Base-by-base conservation (phyloP, 768 basidiomycete genomes). In the Leccinum disarticulatum region DNA sequence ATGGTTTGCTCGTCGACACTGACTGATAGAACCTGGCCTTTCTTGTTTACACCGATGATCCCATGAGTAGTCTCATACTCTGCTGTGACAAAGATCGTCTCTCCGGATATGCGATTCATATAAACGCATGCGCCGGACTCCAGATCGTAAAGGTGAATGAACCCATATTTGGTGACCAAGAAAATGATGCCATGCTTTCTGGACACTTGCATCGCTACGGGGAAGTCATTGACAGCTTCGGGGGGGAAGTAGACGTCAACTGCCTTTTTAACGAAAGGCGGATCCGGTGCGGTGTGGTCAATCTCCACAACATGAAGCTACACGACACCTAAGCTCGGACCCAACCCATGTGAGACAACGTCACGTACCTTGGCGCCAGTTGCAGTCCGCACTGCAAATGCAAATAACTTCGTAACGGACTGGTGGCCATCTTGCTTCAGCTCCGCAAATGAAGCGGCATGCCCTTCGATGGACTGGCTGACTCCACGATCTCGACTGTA, bases 101-200 rank as follows among this genome's bases (percentile, higher is more conserved):
- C 97, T 35, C 97, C 96, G 47, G 93, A 95, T 73, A 99, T 99
- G 64, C 97, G 91, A 83, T 99, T 99, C 97, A 99, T 99, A 81
- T 98, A 99, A 60, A 99, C 87, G 77, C 97, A 98, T 48, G 93
- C 88, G 58, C 95, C 97, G 9, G 94, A 85, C 76, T 99, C 97
- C 64, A 98, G 86, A 76, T 99, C 97, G 76, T 99, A 99, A 14
- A 99, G 83, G 75, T 98, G 97, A 70, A 99, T 98, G 79, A 99
- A 99, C 46, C 97, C 97, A 73, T 93, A 98, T 75, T 99, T 99
- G 57, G 97, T 98, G 71, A 98, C 93, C 58, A 99, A 83, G 78
- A 95, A 99, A 69, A 97, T 80, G 75, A 99, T 93, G 36, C 97
- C 96, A 75, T 97, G n/a, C 74, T 93, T 92, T 75, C 90, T 87